phyloP scores from a whole-genome alignment of 1,284 basidiomycete genomes.

The Microbotryomycetes sp. region DNA sequence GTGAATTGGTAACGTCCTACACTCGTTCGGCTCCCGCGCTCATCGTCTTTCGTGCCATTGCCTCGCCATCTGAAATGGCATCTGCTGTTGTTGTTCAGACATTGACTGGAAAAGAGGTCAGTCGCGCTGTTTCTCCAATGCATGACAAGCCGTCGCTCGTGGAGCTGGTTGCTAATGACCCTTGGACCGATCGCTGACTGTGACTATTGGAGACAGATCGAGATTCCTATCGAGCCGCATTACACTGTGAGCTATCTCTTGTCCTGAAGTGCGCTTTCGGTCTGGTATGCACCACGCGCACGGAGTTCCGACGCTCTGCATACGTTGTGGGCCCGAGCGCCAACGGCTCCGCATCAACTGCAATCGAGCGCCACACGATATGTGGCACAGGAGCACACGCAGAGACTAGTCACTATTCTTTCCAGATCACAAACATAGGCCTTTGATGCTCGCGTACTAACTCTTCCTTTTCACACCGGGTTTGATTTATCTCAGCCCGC shows the following conservation, averaged over 20 bases:
- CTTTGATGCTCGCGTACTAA: not conserved
- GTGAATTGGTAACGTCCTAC: not conserved
- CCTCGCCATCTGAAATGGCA: slow-evolving; percentile 21
- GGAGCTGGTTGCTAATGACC: not conserved
- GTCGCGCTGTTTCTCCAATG: slow-evolving; percentile 28
- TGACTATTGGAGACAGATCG: slow-evolving; percentile 57
- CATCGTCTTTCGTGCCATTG: slow-evolving; percentile 5
- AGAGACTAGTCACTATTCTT: not conserved
- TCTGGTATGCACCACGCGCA: too few species aligned
- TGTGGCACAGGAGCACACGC: not conserved
- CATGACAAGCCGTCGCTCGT: not conserved
- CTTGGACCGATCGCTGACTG: too few species aligned
- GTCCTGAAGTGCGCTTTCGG: too few species aligned
- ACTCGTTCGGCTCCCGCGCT: not conserved
- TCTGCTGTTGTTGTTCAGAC: slow-evolving; percentile 52
- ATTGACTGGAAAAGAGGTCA: slow-evolving; percentile 84
- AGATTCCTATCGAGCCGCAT: slow-evolving; percentile 88
- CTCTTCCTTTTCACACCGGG: not conserved
- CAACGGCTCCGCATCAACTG: not conserved
- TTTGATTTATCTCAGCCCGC: slow-evolving; percentile 56
- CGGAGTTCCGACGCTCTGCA: not conserved
- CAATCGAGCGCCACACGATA: too few species aligned
- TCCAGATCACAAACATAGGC: not conserved
- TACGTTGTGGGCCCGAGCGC: not conserved
- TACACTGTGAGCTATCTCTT: slow-evolving; percentile 60